Evolutionary conservation across 257 asterid genomes (phyloP), one percentile per base, ranked within the genome.

Genomic region (Euphrasia confusa): DNA sequence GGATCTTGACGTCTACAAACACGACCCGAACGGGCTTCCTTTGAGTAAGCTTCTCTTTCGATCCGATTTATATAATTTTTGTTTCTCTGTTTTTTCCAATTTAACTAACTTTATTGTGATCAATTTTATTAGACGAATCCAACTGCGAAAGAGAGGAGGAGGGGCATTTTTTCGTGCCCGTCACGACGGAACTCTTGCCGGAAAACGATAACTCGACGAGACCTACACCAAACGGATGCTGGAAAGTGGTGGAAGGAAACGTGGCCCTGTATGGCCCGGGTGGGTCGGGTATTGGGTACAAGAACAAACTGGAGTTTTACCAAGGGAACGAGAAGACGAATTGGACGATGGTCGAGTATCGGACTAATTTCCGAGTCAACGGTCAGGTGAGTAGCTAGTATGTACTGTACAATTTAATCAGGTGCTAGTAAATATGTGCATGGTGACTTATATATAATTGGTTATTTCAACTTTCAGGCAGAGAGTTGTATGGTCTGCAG

Each of bases 341-440:
- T 9, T 68, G 73, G 73, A 68, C 39, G 73, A 50, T 60, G 62
- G 44, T 28, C 15, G 73, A 68, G 26, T 68, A 52, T 10, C 55
- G 55, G 40, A 55, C 39, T 40, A 18, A 6, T 44, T 21, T 10
- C 10, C 4, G 32, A 40, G 13, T 26, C 18, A 28, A 55, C 12
- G 40, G 42, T 15, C 30, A 28, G 28, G 60, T 55, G 28, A 55
- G 60, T 28, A 28, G 30, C 30, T 28, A 21, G 24, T 21, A 21
- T 21, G 24, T 21, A 21, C n/a, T n/a, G 24, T 21, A 21, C 24
- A 21, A 21, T 21, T 21, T 21, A 9, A n/a, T 48, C 13, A 13
- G 58, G 58, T 52, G 18, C 6, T 14, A 49, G 15, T 49, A 45
- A 45, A 10, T n/a, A 3, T 49, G 24, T 21, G n/a, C n/a, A 21